Evolutionary conservation across 192 early-diverging fungal species (phyloP).

Genomic region (Rhizophagus clarus): DNA sequence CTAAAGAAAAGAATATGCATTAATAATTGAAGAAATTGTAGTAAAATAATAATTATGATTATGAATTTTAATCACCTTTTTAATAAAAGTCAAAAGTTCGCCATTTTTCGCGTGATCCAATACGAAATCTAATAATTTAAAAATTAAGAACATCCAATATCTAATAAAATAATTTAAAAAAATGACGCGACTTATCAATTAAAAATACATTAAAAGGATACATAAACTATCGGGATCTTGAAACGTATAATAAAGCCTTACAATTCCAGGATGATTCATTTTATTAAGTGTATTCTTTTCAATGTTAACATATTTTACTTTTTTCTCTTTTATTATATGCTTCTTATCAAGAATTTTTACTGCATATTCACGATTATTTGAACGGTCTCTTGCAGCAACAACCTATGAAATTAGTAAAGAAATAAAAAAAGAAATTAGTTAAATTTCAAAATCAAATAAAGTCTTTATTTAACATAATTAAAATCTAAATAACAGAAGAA

Average conservation of each 20-base stretch:
- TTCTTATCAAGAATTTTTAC: constrained; percentile 89
- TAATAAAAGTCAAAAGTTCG: constrained; percentile 85
- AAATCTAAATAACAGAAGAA: background rate
- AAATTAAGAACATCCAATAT: constrained; percentile 1
- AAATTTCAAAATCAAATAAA: background rate
- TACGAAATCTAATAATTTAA: constrained; percentile 72
- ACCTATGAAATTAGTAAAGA: constrained; percentile 45
- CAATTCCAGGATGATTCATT: constrained; percentile 87
- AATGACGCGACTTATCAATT: background rate
- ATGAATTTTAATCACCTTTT: constrained; percentile 52
- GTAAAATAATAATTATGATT: constrained; percentile 7
- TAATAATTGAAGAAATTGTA: background rate
- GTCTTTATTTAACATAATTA: background rate
- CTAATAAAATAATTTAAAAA: constrained; percentile 1
- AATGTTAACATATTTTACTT: constrained; percentile 94
- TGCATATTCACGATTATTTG: constrained; percentile 73
- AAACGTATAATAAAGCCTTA: constrained; percentile 94
- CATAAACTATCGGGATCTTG: constrained; percentile 88
- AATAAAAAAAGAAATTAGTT: background rate
- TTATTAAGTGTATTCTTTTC: constrained; percentile 88
- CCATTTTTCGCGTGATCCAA: constrained; percentile 90
- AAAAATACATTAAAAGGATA: constrained; percentile 35
- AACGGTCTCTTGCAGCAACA: constrained; percentile 73
- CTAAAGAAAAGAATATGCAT: constrained; percentile 42
- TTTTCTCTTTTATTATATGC: constrained; percentile 93